Evolutionary conservation across 1,284 basidiomycete species (phyloP).

Genomic region (Stygiomarasmius scandens): DNA sequence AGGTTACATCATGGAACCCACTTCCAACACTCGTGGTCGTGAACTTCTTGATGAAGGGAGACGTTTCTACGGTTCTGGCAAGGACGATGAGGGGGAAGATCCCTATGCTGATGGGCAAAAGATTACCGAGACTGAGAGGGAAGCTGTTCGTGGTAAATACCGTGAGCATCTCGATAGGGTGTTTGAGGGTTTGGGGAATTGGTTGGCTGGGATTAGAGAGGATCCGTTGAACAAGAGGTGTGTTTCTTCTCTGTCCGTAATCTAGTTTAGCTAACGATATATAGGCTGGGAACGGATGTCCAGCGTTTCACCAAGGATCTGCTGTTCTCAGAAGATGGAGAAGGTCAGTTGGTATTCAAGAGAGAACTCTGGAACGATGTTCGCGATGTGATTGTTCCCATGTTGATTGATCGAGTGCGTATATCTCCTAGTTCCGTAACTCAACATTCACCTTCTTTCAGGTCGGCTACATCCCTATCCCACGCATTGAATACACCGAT

Average conservation of each 20-base stretch:
- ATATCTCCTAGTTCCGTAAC: too few species aligned
- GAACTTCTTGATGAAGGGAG: constrained; percentile 73
- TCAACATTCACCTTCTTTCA: constrained; percentile 26
- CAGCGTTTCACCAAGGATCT: constrained; percentile 78
- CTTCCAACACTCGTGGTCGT: constrained; percentile 65
- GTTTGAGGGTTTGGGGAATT: constrained; percentile 70
- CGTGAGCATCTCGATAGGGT: constrained; percentile 81
- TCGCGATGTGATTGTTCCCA: constrained; percentile 80
- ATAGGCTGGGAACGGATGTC: constrained; percentile 12
- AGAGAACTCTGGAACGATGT: constrained; percentile 87
- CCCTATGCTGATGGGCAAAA: not conserved
- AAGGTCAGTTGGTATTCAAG: constrained; percentile 91
- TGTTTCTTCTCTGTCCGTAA: constrained; percentile 13
- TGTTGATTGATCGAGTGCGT: constrained; percentile 69
- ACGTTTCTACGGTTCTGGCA: constrained; percentile 58
- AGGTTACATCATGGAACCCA: constrained; percentile 86
- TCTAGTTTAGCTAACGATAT: not conserved
- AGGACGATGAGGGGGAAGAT: not conserved
- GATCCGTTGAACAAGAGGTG: constrained; percentile 78
- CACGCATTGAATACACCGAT: constrained; percentile 90
- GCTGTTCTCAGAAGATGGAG: constrained; percentile 74
- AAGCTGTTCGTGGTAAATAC: constrained; percentile 66
- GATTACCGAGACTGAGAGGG: not conserved
- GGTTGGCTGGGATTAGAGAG: constrained; percentile 83
- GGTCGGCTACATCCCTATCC: constrained; percentile 90